Evolutionary conservation across 345 rosid species (phyloP).

Genomic region (Hypericum perforatum): DNA sequence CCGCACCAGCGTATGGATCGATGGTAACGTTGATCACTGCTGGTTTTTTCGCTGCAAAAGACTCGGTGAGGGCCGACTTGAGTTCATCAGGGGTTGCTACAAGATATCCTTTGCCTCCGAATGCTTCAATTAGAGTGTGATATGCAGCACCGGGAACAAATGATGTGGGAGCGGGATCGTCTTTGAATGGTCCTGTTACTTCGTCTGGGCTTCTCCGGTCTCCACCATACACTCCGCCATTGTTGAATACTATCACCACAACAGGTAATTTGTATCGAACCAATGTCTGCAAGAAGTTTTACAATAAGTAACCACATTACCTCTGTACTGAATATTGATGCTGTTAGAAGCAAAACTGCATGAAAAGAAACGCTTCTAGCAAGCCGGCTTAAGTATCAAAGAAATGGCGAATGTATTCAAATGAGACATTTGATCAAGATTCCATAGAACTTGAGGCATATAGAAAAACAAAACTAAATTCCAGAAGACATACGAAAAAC

Average conservation of each 20-base stretch:
- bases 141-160: slow-evolving; percentile 87
- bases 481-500: too few species aligned
- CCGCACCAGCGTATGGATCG: slow-evolving; percentile 93
- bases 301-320: too few species aligned
- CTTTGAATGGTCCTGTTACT: slow-evolving; percentile 67
- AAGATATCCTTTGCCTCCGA: slow-evolving; percentile 83
- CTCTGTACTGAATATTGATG: too few species aligned
- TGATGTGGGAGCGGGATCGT: slow-evolving; percentile 95
- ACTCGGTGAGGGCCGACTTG: slow-evolving; percentile 60
- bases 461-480: too few species aligned
- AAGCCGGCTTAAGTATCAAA: too few species aligned
- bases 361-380: too few species aligned
- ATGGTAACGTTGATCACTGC: slow-evolving; percentile 69
- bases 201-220: slow-evolving; percentile 84
- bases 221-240: slow-evolving; percentile 97
- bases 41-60: slow-evolving; percentile 67
- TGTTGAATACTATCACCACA: slow-evolving; percentile 87
- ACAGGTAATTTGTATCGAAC: slow-evolving; percentile 86
- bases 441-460: too few species aligned
- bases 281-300: slow-evolving; percentile 55
- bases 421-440: too few species aligned
- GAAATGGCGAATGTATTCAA: too few species aligned
- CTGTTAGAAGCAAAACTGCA: too few species aligned
- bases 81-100: slow-evolving; percentile 84
- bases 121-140: slow-evolving; percentile 72